Percentiles rank a stretch among this genome's conserved stretches.
Evolutionary conservation across 2,329 filamentous ascomycete genomes (phyloP).

Genomic region (Neofusicoccum kwambonambiense): DNA sequence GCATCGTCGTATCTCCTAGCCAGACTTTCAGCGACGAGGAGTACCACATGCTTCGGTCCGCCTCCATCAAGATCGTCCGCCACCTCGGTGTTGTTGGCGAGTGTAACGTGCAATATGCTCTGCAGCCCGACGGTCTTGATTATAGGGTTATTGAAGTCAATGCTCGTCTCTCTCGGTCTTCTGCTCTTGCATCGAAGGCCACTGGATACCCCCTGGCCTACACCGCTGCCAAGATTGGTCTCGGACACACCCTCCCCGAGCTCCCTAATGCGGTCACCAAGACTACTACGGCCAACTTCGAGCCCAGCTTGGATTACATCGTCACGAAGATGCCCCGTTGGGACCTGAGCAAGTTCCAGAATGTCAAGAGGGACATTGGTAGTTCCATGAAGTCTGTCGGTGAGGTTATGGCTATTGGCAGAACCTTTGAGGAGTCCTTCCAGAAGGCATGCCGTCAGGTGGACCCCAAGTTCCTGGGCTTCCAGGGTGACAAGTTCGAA

Average conservation of each 20-base stretch:
- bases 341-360: conserved; percentile 98
- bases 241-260: conserved; percentile 92
- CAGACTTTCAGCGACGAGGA: conserved; percentile 98
- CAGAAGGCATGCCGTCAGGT: conserved; percentile 98
- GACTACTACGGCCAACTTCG: conserved; percentile 98
- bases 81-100: conserved; percentile 97
- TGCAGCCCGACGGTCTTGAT: conserved; percentile 94
- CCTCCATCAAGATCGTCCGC: conserved; percentile 96
- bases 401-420: conserved; percentile 98
- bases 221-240: conserved; percentile 95
- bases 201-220: conserved; percentile 97
- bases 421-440: conserved; percentile 98
- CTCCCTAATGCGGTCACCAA: conserved; percentile 97
- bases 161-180: conserved; percentile 95
- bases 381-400: conserved; percentile 99
- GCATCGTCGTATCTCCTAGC: conserved; percentile 94
- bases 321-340: conserved; percentile 98
- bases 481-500: conserved; percentile 94
- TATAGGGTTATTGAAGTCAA: conserved; percentile 99
- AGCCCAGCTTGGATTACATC: conserved; percentile 95
- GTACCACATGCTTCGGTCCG: conserved; percentile 98
- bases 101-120: conserved; percentile 97
- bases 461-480: conserved; percentile 85
- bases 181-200: conserved; percentile 93
- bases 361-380: conserved; percentile 95